These are phyloP conservation scores for Fusarium chuoi DNA, from an alignment of 2,329 filamentous ascomycete species.

Conservation along the genomic window DNA sequence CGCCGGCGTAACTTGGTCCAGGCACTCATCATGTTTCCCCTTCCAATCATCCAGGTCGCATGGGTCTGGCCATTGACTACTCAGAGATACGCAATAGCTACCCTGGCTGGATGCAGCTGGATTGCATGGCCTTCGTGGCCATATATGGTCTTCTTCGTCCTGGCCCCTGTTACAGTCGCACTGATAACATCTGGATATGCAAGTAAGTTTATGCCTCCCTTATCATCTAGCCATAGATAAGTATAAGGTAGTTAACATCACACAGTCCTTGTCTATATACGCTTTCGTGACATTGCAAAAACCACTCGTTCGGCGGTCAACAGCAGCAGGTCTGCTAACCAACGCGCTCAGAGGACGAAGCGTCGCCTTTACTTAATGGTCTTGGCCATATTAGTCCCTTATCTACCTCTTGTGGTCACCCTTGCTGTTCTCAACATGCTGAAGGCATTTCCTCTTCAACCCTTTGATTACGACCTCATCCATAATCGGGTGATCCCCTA, in stretches of 20 bases:
- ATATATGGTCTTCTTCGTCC: constrained; percentile 59
- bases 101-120: constrained; percentile 62
- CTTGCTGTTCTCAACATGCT: constrained; percentile 56
- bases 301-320: constrained; percentile 53
- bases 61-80: constrained; percentile 60
- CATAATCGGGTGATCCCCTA: constrained; percentile 52
- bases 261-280: constrained; percentile 58
- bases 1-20: constrained; percentile 57
- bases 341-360: constrained; percentile 59
- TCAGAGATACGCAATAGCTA: constrained; percentile 61
- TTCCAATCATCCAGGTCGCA: constrained; percentile 60
- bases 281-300: constrained; percentile 59
- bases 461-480: constrained; percentile 56
- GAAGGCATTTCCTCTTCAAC: constrained; percentile 38
- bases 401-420: constrained; percentile 59
- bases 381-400: constrained; percentile 61
- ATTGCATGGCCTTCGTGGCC: constrained; percentile 58
- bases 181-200: constrained; percentile 59
- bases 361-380: constrained; percentile 67
- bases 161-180: constrained; percentile 57
- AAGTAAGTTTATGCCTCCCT: constrained; percentile 50
- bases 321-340: constrained; percentile 53
- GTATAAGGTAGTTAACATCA: not conserved
- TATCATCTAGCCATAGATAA: not conserved
- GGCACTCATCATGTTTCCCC: constrained; percentile 64